A percentile compares a stretch with the other conserved stretches of the same genome.
These are phyloP conservation scores for Ceratobasidium papillatum DNA, from an alignment of 1,284 basidiomycete genomes.

Conservation along the genomic window DNA sequence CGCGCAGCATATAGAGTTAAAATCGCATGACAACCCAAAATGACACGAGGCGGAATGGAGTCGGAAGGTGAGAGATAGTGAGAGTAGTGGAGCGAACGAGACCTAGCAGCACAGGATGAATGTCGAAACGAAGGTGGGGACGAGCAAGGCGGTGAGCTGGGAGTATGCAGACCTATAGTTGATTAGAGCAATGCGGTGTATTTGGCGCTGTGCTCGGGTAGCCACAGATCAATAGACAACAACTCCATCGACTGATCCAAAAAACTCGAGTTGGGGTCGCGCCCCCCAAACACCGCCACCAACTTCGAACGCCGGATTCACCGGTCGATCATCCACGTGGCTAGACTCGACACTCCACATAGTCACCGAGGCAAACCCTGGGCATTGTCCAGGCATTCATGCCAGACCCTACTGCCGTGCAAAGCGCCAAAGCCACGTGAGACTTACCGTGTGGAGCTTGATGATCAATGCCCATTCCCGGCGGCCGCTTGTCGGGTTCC, in stretches of 20 bases:
- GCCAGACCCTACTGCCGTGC: not conserved
- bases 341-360: constrained; percentile 13
- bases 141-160: constrained; percentile 16
- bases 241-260: constrained; percentile 11
- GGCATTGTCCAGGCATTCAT: not conserved
- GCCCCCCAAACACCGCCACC: constrained; percentile 20
- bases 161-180: not conserved
- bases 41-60: constrained; percentile 33
- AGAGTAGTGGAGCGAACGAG: not conserved
- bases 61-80: constrained; percentile 8
- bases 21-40: constrained; percentile 16
- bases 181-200: constrained; percentile 7
- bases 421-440: constrained; percentile 18
- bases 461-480: constrained; percentile 1
- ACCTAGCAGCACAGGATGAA: constrained; percentile 6
- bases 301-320: constrained; percentile 18
- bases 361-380: not conserved
- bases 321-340: constrained; percentile 29
- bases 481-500: constrained; percentile 37
- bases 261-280: not conserved
- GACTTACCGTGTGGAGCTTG: constrained; percentile 26
- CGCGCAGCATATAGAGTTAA: constrained; percentile 10
- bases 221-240: not conserved
- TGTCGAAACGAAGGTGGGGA: constrained; percentile 17
- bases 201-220: constrained; percentile 1